Evolutionary conservation across 108 stramenopile genomes (phyloP).

Genomic region (Nannochloropsis oceanica): DNA sequence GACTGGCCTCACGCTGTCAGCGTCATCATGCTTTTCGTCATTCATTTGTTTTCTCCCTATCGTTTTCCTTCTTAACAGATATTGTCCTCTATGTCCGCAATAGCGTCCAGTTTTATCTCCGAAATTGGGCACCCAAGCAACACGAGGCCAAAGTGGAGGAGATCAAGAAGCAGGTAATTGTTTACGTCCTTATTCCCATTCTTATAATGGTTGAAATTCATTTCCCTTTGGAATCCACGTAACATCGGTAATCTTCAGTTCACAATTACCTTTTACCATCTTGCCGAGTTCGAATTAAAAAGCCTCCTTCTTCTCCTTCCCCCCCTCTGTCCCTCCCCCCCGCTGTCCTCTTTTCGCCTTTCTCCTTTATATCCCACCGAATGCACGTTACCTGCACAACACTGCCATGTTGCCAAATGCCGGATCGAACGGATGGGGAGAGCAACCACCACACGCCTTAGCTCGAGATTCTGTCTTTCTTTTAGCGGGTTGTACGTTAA

Average conservation of each 20-base stretch:
- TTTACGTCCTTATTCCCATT: too few relatives aligned
- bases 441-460: background rate
- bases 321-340: background rate
- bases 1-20: too few relatives aligned
- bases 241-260: too few relatives aligned
- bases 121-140: background rate
- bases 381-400: background rate
- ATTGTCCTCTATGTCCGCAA: background rate
- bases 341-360: background rate
- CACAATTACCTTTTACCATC: too few relatives aligned
- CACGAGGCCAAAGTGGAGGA: background rate
- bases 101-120: background rate
- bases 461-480: too few relatives aligned
- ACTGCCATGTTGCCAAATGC: background rate
- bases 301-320: background rate
- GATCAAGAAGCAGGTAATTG: background rate
- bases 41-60: too few relatives aligned
- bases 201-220: too few relatives aligned
- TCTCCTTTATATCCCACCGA: background rate
- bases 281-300: background rate
- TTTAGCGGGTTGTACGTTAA: too few relatives aligned
- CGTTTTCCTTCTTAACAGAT: background rate
- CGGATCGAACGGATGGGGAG: background rate
- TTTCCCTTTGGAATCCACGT: too few relatives aligned
- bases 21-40: too few relatives aligned